phyloP scores from a whole-genome alignment of 1,284 basidiomycete species.

The Sanghuangporus baumii region DNA sequence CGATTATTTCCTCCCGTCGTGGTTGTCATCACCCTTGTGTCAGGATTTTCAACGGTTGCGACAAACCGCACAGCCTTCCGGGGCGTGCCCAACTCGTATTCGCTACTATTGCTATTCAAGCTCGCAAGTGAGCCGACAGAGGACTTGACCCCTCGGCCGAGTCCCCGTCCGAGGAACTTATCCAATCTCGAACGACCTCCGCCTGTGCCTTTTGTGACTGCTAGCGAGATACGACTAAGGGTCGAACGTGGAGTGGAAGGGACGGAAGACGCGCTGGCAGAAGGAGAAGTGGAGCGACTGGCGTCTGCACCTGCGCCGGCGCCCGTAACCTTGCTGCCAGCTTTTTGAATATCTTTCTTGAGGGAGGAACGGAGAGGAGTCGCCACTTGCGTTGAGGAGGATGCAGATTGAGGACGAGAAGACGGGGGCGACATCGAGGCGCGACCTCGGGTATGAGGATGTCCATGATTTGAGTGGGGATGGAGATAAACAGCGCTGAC shows the following conservation, averaged over 20 bases:
- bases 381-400: constrained; percentile 10
- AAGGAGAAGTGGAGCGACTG: constrained; percentile 13
- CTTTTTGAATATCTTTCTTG: not conserved
- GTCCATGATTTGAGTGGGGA: not conserved
- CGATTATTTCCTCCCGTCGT: not conserved
- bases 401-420: not conserved
- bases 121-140: not conserved
- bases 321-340: no score
- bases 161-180: constrained; percentile 6
- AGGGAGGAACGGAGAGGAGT: constrained; percentile 16
- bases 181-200: constrained; percentile 2
- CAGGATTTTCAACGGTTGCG: not conserved
- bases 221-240: constrained; percentile 7
- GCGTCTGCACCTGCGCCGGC: not conserved
- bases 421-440: not conserved
- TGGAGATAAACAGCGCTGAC: not conserved
- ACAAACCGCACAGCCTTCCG: constrained; percentile 15
- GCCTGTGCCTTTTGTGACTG: not conserved
- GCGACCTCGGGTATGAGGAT: not conserved
- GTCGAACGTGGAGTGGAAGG: constrained; percentile 1
- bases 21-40: not conserved
- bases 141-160: not conserved
- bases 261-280: not conserved
- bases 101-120: constrained; percentile 12
- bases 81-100: not conserved